Conservation (phyloP, 139 green algal genomes). For the Closterium sp. region DNA sequence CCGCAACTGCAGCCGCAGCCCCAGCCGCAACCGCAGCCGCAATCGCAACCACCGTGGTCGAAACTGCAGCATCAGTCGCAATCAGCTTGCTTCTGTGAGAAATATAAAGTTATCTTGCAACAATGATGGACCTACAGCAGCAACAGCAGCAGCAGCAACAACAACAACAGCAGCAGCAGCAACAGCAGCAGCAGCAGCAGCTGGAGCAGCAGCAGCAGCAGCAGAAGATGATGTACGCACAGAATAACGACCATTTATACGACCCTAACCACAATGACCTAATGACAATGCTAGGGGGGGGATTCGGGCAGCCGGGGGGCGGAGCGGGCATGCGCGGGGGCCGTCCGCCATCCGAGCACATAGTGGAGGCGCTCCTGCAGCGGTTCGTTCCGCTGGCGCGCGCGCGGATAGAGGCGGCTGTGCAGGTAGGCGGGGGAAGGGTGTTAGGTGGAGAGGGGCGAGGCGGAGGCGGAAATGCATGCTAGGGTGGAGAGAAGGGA, state of each 20-base stretch:
- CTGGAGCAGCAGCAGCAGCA: not conserved
- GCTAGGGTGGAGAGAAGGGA: not conserved
- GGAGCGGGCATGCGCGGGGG: not conserved
- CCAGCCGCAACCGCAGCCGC: not conserved
- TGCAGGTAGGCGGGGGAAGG: not conserved
- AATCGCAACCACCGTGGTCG: not conserved
- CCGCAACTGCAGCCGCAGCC: not conserved
- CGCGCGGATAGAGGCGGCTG: conserved; percentile 15
- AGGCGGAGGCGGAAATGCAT: not conserved
- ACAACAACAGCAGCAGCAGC: not conserved
- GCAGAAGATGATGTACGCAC: not conserved
- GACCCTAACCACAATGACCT: not conserved
- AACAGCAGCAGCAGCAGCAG: not conserved
- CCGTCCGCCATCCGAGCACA: not conserved
- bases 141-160: not conserved
- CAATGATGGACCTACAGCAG: not conserved
- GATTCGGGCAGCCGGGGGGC: not conserved
- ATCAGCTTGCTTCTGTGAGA: not conserved
- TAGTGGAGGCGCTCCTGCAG: conserved; percentile 31
- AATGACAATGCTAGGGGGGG: not conserved
- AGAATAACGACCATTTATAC: not conserved
- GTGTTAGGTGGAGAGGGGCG: not conserved
- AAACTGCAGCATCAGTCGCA: too few species aligned
- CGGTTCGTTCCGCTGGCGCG: conserved; percentile 28
- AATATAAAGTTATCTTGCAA: not conserved